These are phyloP conservation scores for Candida taoyuanica DNA, from an alignment of 805 yeast species.

Conservation along the genomic window DNA sequence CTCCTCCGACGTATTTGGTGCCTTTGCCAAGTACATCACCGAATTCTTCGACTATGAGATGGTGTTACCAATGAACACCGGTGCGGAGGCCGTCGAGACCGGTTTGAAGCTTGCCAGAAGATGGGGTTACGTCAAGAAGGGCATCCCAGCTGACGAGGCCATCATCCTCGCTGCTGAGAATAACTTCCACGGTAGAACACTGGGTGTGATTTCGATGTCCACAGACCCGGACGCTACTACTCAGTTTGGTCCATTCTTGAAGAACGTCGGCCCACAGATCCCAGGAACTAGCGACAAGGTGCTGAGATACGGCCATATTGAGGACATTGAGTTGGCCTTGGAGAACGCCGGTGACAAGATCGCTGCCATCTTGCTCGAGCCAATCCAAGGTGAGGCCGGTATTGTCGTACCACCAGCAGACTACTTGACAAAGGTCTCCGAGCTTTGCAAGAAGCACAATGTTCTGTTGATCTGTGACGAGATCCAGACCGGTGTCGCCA, in stretches of 20 bases:
- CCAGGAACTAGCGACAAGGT: constrained; percentile 65
- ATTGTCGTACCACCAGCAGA: constrained; percentile 88
- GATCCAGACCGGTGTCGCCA: constrained; percentile 95
- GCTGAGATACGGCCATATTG: constrained; percentile 77
- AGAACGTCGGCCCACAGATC: constrained; percentile 76
- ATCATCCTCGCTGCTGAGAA: constrained; percentile 81
- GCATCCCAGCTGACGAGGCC: constrained; percentile 79
- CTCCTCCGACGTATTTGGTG: constrained; percentile 82
- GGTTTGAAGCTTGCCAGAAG: constrained; percentile 91
- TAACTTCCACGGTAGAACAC: constrained; percentile 95
- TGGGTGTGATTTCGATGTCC: constrained; percentile 93
- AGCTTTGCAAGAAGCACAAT: constrained; percentile 75
- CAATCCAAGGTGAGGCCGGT: constrained; percentile 98
- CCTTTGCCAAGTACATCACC: constrained; percentile 81
- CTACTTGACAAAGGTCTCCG: constrained; percentile 69
- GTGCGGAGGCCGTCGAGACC: constrained; percentile 98
- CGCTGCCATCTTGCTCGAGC: constrained; percentile 89
- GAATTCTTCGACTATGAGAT: constrained; percentile 86
- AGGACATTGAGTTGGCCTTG: constrained; percentile 81
- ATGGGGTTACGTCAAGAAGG: constrained; percentile 92
- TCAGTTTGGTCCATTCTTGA: constrained; percentile 85
- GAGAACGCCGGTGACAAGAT: constrained; percentile 79
- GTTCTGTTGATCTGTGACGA: constrained; percentile 92
- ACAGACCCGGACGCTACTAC: constrained; percentile 91
- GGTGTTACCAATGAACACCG: constrained; percentile 97